Base-by-base conservation (phyloP, 345 rosid species). In the Salix viminalis region DNA sequence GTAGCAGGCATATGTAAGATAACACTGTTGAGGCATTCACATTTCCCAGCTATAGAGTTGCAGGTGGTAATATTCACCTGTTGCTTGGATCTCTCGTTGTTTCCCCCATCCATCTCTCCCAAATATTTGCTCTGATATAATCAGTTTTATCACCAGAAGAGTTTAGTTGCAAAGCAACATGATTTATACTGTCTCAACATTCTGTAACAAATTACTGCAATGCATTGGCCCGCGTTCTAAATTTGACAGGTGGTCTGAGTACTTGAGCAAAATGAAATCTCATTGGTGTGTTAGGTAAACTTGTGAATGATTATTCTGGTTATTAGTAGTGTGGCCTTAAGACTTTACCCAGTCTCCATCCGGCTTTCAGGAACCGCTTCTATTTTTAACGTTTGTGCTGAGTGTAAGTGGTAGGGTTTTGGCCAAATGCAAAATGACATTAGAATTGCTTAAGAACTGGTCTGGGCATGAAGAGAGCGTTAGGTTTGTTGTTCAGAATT, bases 1-100 rank as follows among this genome's bases (percentile, higher is more conserved):
- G 10, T 13, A 21, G 11, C 30, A 76, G 74, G 70, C 36, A 42
- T 70, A 9, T 70, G 79, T 69, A 76, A 76, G 42, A 69, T 76
- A 42, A 58, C 67, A 76, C 30, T 69, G 67, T 76, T 61, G 73
- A 76, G 74, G 18, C 6, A 7, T 32, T 50, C 15, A 26, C 0
- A 67, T 48, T 50, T 13, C 61, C 28, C 46, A n/a, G 46, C 34
- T 61, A 34, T 48, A 19, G 74, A 44, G 60, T 19, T 61, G 58
- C 44, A 23, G 62, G 64, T 44, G 26, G 74, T 61, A 11, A 30
- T 69, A 58, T 42, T 24, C 48, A 42, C 68, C 48, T 76, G 69
- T n/a, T 12, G 44, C 71, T 65, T 23, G 13, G 23, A 54, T 30
- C 52, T 39, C 14, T 12, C 48, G n/a, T 37, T 24, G 16, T 21